These are phyloP conservation scores for Myxozyma monticola DNA, from an alignment of 805 yeast species.

Conservation along the genomic window DNA sequence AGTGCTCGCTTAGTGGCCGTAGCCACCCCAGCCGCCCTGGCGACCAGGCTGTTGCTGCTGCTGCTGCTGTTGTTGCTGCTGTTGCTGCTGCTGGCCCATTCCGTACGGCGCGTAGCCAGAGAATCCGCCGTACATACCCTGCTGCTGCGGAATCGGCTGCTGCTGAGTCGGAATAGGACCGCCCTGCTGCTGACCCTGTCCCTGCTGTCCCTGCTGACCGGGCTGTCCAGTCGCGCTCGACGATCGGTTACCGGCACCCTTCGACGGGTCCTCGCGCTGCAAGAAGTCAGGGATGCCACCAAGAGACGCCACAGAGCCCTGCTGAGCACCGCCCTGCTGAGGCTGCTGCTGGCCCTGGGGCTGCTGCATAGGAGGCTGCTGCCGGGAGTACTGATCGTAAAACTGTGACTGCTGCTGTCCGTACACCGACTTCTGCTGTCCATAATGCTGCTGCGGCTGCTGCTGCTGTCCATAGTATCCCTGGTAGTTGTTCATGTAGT, in stretches of 20 bases:
- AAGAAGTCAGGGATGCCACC: conserved; percentile 32
- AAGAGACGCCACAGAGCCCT: conserved; percentile 21
- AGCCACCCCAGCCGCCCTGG: conserved; percentile 29
- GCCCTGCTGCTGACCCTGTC: conserved; percentile 21
- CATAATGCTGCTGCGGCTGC: conserved; percentile 25
- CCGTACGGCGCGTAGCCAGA: conserved; percentile 26
- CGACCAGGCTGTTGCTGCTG: conserved; percentile 20
- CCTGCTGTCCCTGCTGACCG: conserved; percentile 18
- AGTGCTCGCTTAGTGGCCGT: conserved; percentile 14
- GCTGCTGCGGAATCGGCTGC: conserved; percentile 27
- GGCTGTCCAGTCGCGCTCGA: conserved; percentile 16
- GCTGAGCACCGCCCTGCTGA: conserved; percentile 3
- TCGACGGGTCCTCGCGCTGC: conserved; percentile 28
- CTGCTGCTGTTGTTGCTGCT: too few species aligned
- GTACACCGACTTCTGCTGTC: conserved; percentile 25
- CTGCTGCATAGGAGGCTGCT: conserved; percentile 20
- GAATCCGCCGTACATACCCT: conserved; percentile 29
- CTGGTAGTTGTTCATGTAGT: conserved; percentile 32
- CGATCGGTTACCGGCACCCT: conserved; percentile 18
- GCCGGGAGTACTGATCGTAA: conserved; percentile 17
- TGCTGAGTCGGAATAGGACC: too few species aligned
- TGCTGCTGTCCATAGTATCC: conserved; percentile 32
- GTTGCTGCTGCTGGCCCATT: conserved; percentile 25
- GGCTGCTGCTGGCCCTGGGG: conserved; percentile 22
- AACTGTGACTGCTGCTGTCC: conserved; percentile 24